Conservation (phyloP, 306 rosid genomes). For the Lathyrus oleraceus region DNA sequence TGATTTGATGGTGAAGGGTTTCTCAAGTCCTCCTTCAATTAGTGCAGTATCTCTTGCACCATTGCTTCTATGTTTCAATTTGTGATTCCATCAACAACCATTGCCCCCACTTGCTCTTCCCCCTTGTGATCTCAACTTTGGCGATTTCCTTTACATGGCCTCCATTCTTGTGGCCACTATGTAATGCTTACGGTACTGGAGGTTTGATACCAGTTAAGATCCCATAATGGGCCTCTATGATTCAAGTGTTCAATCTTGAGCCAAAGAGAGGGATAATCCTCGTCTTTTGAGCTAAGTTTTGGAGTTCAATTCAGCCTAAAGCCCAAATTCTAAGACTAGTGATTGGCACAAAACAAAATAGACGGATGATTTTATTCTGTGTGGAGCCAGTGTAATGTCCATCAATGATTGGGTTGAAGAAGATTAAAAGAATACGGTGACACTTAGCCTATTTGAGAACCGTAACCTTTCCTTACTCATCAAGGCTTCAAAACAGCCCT, state of each 20-base stretch:
- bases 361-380: not conserved
- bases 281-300: not conserved
- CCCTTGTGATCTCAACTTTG: not conserved
- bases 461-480: not conserved
- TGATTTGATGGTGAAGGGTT: not conserved
- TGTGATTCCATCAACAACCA: not conserved
- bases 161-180: not conserved
- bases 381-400: not conserved
- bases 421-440: not conserved
- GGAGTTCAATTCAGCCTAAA: not conserved
- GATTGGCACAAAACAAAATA: not conserved
- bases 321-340: constrained; percentile 5
- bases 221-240: no score
- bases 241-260: not conserved
- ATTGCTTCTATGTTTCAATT: not conserved
- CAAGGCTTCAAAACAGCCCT: not conserved
- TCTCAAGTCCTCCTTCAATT: not conserved
- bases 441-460: not conserved
- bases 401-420: not conserved
- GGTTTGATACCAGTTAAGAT: not conserved
- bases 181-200: not conserved
- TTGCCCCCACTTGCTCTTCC: not conserved
- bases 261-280: not conserved
- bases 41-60: not conserved
- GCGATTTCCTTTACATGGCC: not conserved